Base-by-base conservation (phyloP, 73 alveolate species). In the Paramecium pentaurelia region DNA sequence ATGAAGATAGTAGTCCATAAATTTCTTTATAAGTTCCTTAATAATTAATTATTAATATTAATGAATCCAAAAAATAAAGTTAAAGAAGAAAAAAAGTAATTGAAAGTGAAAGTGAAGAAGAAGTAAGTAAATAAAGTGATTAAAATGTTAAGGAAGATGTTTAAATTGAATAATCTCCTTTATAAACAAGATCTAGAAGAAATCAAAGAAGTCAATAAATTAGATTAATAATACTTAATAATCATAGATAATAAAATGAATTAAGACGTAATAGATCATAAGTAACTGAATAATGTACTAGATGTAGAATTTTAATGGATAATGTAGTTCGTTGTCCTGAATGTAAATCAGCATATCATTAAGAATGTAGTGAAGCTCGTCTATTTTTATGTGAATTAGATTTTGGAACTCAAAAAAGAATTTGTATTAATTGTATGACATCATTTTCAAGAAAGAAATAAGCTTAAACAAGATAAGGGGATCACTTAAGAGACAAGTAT, bases 91-190 rank as follows among this genome's bases (percentile, higher is more conserved):
- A 64, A 12, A 64, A 64, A 27, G 84, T 64, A 2, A 64, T 64
- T 64, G 84, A 64, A 34, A 64, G 84, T 64, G 84, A 64, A 64
- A 64, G 84, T 27, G 84, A 64, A 28, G 84, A 64, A 64, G 70
- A 54, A 54, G 4, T 4, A n/a, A 64, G 84, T 12, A 64, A 64
- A 6, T 20, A 64, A 8, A 54, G 70, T 54, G 20, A n/a, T 14
- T 68, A 68, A 34, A 14, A 68, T 68, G 11, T 14, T 20, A 68
- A 68, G 28, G 85, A 68, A 22, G 42, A 68, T 12, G 49, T 14
- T 38, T 6, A 36, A 75, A 3, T 42, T 3, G 88, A 75, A 75
- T 20, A 36, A 38, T 75, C 58, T 36, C 68, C 60, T 9, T 30
- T 34, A 10, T 25, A 36, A 4, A 80, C 91, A 38, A 80, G 91